Evolutionary conservation across 257 asterid genomes (phyloP).

Genomic region (Nyctanthes arbortristis): DNA sequence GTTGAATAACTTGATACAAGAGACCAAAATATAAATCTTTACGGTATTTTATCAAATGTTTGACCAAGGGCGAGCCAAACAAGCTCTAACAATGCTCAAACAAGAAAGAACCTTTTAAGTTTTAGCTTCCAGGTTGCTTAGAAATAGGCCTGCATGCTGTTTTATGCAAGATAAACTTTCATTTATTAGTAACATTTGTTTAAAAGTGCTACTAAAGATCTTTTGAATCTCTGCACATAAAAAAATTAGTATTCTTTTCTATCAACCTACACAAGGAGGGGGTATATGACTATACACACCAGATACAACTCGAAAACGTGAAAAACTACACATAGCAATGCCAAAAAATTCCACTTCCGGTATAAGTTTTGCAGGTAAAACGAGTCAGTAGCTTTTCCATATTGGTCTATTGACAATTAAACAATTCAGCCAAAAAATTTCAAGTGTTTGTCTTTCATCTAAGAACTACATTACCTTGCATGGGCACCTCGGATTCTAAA

Average conservation of each 20-base stretch:
- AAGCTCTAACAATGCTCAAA: slow-evolving; percentile 12
- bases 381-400: background rate
- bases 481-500: slow-evolving; percentile 36
- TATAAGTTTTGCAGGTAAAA: background rate
- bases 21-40: slow-evolving; percentile 3
- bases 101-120: background rate
- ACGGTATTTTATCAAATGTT: background rate
- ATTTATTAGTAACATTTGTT: background rate
- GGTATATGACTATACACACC: slow-evolving; percentile 8
- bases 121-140: background rate
- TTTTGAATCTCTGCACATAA: background rate
- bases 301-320: slow-evolving; percentile 8
- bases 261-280: background rate
- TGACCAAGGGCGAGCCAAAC: background rate
- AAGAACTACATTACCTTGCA: slow-evolving; percentile 49
- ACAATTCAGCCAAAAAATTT: background rate
- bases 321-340: background rate
- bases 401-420: background rate
- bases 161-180: background rate
- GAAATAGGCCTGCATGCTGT: background rate
- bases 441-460: slow-evolving; percentile 6
- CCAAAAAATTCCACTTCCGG: background rate
- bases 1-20: background rate
- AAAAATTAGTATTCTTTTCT: background rate
- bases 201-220: background rate